Evolutionary conservation across 306 rosid species (phyloP), one percentile per base, ranked within the genome.

Genomic region (Ormosia semicastrata): DNA sequence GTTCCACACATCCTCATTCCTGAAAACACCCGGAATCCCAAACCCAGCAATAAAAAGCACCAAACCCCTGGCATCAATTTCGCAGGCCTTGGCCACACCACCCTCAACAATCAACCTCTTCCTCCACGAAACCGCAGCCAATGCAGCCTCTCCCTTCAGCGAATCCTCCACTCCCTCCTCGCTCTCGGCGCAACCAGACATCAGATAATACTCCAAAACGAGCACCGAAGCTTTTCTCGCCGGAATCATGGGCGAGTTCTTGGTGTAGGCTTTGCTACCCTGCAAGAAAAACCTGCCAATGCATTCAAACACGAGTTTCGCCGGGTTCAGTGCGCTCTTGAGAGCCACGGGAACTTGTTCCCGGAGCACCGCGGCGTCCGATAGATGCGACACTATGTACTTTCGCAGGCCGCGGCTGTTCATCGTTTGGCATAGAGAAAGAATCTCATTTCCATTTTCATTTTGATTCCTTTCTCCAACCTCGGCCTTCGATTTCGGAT

Each of bases 41-140:
- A 84, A 90, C 39, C 82, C 75, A 41, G 87, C 93, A 73, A 90
- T 40, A 24, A 88, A 85, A 34, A 90, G 77, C 74, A 88, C 50
- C 91, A 90, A 88, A 17, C 94, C 94, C 80, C 81, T 82, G 8
- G 94, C 90, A 88, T 90, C 94, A 67, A 75, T 63, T 34, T 86
- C 87, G 14, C 72, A 58, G 7, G 94, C 90, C 59, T 56, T 49
- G 24, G 72, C 75, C 54, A 87, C 43, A 71, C 94, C 94, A 57
- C 89, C 88, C 75, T 90, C 94, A 29, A 2, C 6, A 15, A 82
- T 2, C 36, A 90, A 73, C 46, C 91, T 90, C 85, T 86, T 88
- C 78, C 87, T 86, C 94, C 94, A 90, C 10, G 85, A 33, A 77
- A 69, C 58, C 3, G 89, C 90, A 14, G 91, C 90, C 36, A 17